phyloP scores from a whole-genome alignment of 2,329 filamentous ascomycete genomes.

The Truncatella angustata region DNA sequence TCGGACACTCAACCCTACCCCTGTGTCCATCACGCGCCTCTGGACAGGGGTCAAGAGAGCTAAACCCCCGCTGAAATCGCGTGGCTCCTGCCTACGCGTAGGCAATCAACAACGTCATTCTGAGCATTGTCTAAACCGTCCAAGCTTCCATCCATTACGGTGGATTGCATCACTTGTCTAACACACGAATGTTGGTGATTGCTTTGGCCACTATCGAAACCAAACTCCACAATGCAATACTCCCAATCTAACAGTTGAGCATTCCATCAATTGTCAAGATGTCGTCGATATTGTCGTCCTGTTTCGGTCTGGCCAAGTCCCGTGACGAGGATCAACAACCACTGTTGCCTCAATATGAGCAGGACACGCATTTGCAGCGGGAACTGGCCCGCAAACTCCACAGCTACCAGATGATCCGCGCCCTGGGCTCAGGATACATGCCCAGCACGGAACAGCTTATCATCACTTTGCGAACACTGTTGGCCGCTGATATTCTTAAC shows the following conservation, averaged over 20 bases:
- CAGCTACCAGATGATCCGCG: slow-evolving; percentile 86
- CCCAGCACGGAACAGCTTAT: slow-evolving; percentile 85
- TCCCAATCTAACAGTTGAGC: background rate
- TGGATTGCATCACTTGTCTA: slow-evolving; percentile 2
- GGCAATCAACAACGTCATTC: background rate
- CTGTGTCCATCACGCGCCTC: background rate
- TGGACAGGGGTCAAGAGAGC: background rate
- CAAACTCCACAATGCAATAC: background rate
- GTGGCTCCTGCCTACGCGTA: background rate
- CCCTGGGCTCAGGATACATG: slow-evolving; percentile 82
- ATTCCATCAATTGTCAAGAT: background rate
- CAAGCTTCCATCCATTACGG: background rate
- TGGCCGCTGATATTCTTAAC: slow-evolving; percentile 77
- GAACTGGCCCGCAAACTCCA: slow-evolving; percentile 86
- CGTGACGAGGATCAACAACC: slow-evolving; percentile 63
- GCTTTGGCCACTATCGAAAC: slow-evolving; percentile 1
- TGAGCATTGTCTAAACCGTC: background rate
- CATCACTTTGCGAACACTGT: slow-evolving; percentile 73
- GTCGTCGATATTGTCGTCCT: slow-evolving; percentile 50
- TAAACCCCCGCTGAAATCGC: background rate
- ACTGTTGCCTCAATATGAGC: slow-evolving; percentile 77
- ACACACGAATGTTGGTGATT: background rate
- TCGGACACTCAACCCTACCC: background rate
- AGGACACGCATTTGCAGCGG: slow-evolving; percentile 76
- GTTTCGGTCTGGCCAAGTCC: slow-evolving; percentile 58